A percentile compares a stretch with the other conserved stretches of the same genome.
Conservation (phyloP, 2,329 filamentous ascomycete genomes). For the Elsinoe arachidis region DNA sequence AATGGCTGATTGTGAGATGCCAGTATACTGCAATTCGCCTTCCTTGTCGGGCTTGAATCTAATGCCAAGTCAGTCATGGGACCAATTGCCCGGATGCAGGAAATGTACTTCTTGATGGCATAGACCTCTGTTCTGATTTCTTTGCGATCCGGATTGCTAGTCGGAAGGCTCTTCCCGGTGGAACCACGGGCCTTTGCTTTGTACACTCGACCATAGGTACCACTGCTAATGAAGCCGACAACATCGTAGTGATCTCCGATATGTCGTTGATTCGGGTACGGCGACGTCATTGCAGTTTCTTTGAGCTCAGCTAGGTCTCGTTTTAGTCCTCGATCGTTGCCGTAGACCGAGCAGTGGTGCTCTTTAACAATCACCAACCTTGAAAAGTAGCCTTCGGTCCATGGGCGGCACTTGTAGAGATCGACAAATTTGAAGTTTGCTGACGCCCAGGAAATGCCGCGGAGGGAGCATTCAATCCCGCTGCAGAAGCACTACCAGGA, state of each 20-base stretch:
- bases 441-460: conserved; percentile 28
- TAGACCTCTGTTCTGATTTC: conserved; percentile 56
- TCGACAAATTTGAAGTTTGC: conserved; percentile 16
- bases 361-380: conserved; percentile 20
- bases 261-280: conserved; percentile 64
- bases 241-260: conserved; percentile 93
- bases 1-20: conserved; percentile 93
- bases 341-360: not conserved
- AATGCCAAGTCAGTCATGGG: not conserved
- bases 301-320: conserved; percentile 1
- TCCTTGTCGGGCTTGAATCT: conserved; percentile 96
- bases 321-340: not conserved
- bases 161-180: conserved; percentile 30
- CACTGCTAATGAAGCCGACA: conserved; percentile 94
- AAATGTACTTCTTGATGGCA: conserved; percentile 84
- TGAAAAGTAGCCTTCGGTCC: conserved; percentile 31
- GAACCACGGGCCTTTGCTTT: conserved; percentile 75
- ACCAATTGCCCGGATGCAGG: not conserved
- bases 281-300: conserved; percentile 13
- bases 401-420: conserved; percentile 4
- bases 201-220: conserved; percentile 96
- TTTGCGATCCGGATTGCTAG: conserved; percentile 17
- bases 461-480: conserved; percentile 12
- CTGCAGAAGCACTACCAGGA: conserved; percentile 12
- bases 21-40: conserved; percentile 92